Evolutionary conservation across 2,329 filamentous ascomycete species (phyloP).

Genomic region (Botrytis galanthina): DNA sequence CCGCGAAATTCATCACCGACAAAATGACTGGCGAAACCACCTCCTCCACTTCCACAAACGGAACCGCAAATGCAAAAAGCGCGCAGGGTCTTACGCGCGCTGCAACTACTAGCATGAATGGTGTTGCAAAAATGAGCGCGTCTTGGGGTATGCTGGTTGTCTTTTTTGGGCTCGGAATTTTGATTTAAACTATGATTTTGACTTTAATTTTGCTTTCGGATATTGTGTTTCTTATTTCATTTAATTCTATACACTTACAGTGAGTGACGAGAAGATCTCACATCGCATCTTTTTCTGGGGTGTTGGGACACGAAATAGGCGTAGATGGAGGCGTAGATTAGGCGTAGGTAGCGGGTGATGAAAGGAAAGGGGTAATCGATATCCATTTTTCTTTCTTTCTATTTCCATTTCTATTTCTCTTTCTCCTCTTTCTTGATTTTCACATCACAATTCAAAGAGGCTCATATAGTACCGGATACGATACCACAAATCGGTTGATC

Average conservation of each 20-base stretch:
- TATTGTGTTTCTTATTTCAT: too few species aligned
- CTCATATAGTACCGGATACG: too few species aligned
- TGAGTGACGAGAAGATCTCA: too few species aligned
- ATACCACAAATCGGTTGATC: too few species aligned
- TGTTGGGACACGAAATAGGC: not conserved
- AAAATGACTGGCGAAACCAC: not conserved
- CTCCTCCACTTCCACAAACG: not conserved
- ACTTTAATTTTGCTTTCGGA: too few species aligned
- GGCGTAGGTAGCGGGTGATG: too few species aligned
- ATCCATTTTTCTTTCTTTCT: not conserved
- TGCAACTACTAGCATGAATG: not conserved
- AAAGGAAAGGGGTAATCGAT: not conserved
- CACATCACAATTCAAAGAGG: not conserved
- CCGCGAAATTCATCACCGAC: constrained; percentile 17
- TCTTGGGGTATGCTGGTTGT: not conserved
- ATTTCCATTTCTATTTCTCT: too few species aligned
- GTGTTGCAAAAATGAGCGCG: not conserved
- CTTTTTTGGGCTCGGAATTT: not conserved
- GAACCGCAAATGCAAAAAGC: not conserved
- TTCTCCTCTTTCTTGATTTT: not conserved
- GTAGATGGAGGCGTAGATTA: not conserved
- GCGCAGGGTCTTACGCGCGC: not conserved
- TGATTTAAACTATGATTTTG: not conserved
- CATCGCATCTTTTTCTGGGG: not conserved
- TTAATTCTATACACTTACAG: too few species aligned